These are phyloP conservation scores for Candida berthetii DNA, from an alignment of 805 yeast genomes.

Conservation along the genomic window DNA sequence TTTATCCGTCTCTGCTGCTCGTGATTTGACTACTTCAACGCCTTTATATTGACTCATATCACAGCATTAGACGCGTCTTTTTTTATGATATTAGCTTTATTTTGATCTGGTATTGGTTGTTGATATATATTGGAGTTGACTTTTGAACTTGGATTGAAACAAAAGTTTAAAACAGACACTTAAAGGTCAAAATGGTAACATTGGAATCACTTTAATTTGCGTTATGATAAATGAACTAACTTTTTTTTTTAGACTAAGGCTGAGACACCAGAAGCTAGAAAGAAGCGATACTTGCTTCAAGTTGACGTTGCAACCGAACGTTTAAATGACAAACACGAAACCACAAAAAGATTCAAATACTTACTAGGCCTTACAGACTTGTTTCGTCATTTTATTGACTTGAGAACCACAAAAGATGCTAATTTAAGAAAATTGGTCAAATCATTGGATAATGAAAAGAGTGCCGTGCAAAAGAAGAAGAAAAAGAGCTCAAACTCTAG, in stretches of 20 bases:
- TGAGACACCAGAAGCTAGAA: constrained; percentile 33
- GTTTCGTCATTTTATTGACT: constrained; percentile 82
- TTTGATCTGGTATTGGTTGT: no score
- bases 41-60: no score
- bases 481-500: constrained; percentile 30
- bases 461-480: constrained; percentile 26
- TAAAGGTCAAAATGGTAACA: no score
- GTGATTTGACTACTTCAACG: no score
- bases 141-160: no score
- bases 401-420: constrained; percentile 74
- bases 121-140: no score
- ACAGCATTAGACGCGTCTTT: no score
- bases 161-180: no score
- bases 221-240: no score
- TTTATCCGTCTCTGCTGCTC: no score
- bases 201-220: no score
- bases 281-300: constrained; percentile 40
- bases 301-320: constrained; percentile 54
- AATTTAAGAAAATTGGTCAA: constrained; percentile 55
- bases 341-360: constrained; percentile 75
- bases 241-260: not conserved
- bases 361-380: constrained; percentile 77
- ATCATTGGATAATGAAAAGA: constrained; percentile 45
- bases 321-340: constrained; percentile 51
- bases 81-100: no score